A percentile compares a stretch with the other conserved stretches of the same genome.
These are phyloP conservation scores for Penicillium sp. DNA, from an alignment of 2,329 filamentous ascomycete species.

Conservation along the genomic window DNA sequence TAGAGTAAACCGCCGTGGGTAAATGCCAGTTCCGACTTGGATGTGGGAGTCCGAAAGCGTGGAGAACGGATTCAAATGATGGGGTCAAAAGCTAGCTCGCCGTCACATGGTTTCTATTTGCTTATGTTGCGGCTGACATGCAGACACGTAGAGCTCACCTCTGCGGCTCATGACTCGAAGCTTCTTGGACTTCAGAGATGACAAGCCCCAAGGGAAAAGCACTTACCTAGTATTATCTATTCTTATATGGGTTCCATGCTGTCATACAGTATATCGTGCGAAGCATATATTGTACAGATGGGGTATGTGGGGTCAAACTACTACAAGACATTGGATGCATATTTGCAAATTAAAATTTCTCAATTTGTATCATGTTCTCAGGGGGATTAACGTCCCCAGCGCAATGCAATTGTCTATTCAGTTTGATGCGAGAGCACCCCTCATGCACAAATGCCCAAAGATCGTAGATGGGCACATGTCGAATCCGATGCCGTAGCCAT, in stretches of 20 bases:
- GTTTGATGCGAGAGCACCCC: slow-evolving; percentile 16
- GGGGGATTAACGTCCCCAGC: neutral
- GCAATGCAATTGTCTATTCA: slow-evolving; percentile 24
- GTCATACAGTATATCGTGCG: neutral
- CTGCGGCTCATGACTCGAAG: no score
- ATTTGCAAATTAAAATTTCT: neutral
- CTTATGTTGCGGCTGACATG: no score
- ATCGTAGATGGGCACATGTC: slow-evolving; percentile 16
- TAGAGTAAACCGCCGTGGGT: slow-evolving; percentile 4
- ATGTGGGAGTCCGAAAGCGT: neutral
- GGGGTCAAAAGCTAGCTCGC: neutral
- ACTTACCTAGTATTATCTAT: no score
- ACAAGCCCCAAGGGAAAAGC: no score
- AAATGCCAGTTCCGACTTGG: neutral
- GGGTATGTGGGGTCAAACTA: neutral
- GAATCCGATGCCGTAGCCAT: slow-evolving; percentile 14
- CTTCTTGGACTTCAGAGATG: no score
- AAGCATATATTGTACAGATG: neutral
- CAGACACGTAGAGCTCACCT: no score
- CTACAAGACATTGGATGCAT: neutral
- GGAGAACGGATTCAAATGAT: neutral
- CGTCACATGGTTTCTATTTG: neutral
- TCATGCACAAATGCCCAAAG: slow-evolving; percentile 16
- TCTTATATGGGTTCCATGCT: no score
- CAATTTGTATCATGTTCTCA: neutral